Conservation (phyloP, 306 rosid species). For the Styphnolobium japonicum region DNA sequence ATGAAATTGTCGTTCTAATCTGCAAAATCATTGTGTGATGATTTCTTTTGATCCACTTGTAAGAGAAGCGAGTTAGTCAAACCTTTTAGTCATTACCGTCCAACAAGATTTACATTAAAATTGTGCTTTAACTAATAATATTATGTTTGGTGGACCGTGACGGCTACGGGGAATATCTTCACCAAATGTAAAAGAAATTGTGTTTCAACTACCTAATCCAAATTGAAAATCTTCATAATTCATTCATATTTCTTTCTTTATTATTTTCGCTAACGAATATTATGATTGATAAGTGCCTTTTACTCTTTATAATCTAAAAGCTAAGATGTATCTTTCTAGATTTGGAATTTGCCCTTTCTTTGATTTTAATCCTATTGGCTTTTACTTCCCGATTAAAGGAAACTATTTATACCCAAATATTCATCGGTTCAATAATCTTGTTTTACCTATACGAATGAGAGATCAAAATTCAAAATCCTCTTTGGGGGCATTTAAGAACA, state of each 20-base stretch:
- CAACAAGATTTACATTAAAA: background rate
- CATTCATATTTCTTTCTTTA: background rate
- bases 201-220: conserved; percentile 15
- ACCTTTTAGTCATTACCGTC: background rate
- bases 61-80: conserved; percentile 10
- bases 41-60: background rate
- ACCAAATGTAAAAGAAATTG: background rate
- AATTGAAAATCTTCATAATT: background rate
- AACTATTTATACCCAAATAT: too few species aligned
- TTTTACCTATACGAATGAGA: too few species aligned
- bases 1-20: background rate
- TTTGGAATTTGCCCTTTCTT: too few species aligned
- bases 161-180: conserved; percentile 12
- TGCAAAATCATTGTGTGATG: background rate
- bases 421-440: too few species aligned
- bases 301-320: too few species aligned
- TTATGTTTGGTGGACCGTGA: conserved; percentile 10
- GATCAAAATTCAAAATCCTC: too few species aligned
- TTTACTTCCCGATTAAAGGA: too few species aligned
- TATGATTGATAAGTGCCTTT: too few species aligned
- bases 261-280: too few species aligned
- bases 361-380: too few species aligned
- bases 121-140: background rate
- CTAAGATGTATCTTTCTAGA: too few species aligned
- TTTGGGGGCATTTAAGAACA: too few species aligned